Base-by-base conservation (phyloP, 116 monocot genomes). In the Thalassia testudinum region DNA sequence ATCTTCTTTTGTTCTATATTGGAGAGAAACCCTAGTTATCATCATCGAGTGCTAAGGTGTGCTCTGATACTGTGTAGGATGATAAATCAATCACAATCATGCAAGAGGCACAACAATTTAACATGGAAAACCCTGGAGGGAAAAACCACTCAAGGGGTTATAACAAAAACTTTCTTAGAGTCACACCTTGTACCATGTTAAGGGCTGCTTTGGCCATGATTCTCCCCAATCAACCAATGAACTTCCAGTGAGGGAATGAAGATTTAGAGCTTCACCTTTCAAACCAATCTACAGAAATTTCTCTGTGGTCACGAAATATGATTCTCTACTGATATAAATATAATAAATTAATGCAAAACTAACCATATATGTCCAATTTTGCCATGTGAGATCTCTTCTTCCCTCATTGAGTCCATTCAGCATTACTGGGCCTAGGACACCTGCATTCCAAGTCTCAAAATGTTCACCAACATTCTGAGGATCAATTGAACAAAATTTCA, bases 371-470 rank as follows among this genome's bases (percentile, higher is more conserved):
- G 70, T 85, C 95, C 95, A 95, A 49, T 83, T 85, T 62, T 81
- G 84, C 73, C 65, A 69, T 7, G 95, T 76, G 37, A 95, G 84
- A 60, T 95, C 95, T 63, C 81, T 68, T 64, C 50, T 81, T 52
- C 88, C 95, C 54, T 81, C 87, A 27, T 85, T 81, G 37, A 85
- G 85, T 42, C 95, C 95, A 38, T 67, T 63, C 7, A 95, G 53
- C 21, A 60, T 75, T 26, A 95, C 88, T 22, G 95, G 95, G 62
- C 95, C 95, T 57, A 95, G 85, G 63, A 95, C 74, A 16, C 95
- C 95, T 49, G 79, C 61, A 66, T 95, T 88, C 95, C 95, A 95
- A 26, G 78, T 81, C 64, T 95, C 95, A 25, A 76, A 95, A 69
- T 95, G 85, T 54, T 76, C 76, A n/a, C 95, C 95, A 6, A 76